These are phyloP conservation scores for Tillandsia fasciculata DNA, from an alignment of 176 grass and related monocot species.

Conservation along the genomic window DNA sequence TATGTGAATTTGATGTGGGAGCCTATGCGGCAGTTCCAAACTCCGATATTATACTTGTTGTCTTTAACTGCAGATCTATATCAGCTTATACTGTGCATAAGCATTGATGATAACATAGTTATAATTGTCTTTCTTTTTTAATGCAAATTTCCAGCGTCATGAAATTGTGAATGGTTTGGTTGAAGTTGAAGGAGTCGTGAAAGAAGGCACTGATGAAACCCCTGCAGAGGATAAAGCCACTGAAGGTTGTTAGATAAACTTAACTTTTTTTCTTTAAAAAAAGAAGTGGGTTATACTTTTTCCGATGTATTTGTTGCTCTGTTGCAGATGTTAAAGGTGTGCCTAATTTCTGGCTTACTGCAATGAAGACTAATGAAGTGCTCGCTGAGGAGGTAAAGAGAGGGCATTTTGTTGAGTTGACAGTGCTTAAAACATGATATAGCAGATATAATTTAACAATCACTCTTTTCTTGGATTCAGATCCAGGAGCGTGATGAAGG, in stretches of 20 bases:
- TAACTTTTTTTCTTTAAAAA: not conserved
- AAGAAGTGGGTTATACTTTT: not conserved
- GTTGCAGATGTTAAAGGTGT: constrained; percentile 61
- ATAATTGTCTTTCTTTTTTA: not conserved
- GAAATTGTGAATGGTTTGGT: constrained; percentile 81
- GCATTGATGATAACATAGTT: not conserved
- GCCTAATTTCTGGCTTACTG: constrained; percentile 88
- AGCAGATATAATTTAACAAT: not conserved
- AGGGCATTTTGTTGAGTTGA: not conserved
- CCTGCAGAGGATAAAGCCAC: constrained; percentile 41
- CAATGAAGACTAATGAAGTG: constrained; percentile 89
- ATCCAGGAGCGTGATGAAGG: constrained; percentile 88
- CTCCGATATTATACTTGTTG: too few species aligned
- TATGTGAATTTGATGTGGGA: too few species aligned
- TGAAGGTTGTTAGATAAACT: not conserved
- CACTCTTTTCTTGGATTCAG: constrained; percentile 22
- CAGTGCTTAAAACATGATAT: not conserved
- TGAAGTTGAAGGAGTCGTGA: constrained; percentile 57
- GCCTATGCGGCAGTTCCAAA: too few species aligned
- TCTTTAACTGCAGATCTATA: too few species aligned
- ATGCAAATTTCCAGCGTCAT: constrained; percentile 44
- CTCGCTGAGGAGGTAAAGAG: constrained; percentile 68
- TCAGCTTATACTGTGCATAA: not conserved
- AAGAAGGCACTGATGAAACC: constrained; percentile 42
- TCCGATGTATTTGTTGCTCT: constrained; percentile 7